Evolutionary conservation across 768 basidiomycete genomes (phyloP).

Genomic region (Pleurotus tuoliensis): DNA sequence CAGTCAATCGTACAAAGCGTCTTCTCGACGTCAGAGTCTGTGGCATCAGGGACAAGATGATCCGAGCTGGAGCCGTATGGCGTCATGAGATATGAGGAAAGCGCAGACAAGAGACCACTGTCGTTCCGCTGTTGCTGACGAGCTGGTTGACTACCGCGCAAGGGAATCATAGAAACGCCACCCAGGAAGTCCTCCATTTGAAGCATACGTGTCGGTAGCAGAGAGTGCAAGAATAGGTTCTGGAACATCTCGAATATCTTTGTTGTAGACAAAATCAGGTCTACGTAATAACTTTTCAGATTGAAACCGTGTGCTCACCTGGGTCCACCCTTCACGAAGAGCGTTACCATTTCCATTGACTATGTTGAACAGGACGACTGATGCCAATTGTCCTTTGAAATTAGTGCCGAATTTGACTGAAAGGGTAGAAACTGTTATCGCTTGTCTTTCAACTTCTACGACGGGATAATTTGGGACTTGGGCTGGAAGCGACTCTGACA

Average conservation of each 20-base stretch:
- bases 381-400: slow-evolving; percentile 92
- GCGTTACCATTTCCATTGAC: slow-evolving; percentile 95
- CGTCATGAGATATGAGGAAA: slow-evolving; percentile 96
- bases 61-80: slow-evolving; percentile 81
- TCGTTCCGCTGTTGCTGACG: slow-evolving; percentile 65
- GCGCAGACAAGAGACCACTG: slow-evolving; percentile 87
- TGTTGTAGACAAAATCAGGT: slow-evolving; percentile 2
- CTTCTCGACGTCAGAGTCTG: slow-evolving; percentile 87
- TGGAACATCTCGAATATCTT: slow-evolving; percentile 99
- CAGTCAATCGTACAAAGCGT: slow-evolving; percentile 95
- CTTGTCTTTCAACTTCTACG: slow-evolving; percentile 86
- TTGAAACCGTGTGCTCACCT: slow-evolving; percentile 42
- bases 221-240: slow-evolving; percentile 90
- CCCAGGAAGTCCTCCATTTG: slow-evolving; percentile 99
- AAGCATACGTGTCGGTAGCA: slow-evolving; percentile 85
- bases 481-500: slow-evolving; percentile 67
- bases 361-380: slow-evolving; percentile 96
- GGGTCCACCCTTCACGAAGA: slow-evolving; percentile 91
- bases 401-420: slow-evolving; percentile 94
- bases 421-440: slow-evolving; percentile 85
- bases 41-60: slow-evolving; percentile 80
- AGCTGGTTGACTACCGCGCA: slow-evolving; percentile 69
- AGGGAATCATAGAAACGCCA: slow-evolving; percentile 89
- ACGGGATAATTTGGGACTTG: slow-evolving; percentile 83
- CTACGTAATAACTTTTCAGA: background rate